Base-by-base conservation (phyloP, 164 flowering plant genomes). In the Vitis riparia region DNA sequence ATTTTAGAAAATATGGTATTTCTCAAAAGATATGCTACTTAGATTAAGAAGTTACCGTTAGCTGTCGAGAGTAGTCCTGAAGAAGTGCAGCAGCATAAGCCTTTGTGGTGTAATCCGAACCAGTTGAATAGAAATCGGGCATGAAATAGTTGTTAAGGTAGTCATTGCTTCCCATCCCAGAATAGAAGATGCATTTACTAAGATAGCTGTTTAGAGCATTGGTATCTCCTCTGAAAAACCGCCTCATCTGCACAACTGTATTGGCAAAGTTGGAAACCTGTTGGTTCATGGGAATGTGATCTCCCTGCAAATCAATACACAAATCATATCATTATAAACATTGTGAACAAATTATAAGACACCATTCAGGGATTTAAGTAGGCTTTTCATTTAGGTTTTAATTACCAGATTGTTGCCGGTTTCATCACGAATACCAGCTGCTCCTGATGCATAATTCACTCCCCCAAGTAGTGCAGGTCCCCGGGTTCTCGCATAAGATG, bases 81-180 rank as follows among this genome's bases (percentile, higher is more conserved):
- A 91, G 76, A 66, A 94, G 97, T 0, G 75, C 29, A 51, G 80
- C 77, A 16, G 98, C 93, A 58, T 77, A 94, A 55, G 88, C 78
- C 47, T 67, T 65, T 0, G 90, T 77, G 32, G 80, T 84, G 79
- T 62, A 94, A 1, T 71, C 68, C 2, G 77, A 66, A 59, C 84
- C 66, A 15, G 96, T 88, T 7, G 86, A 2, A 11, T 91, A 93
- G 73, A 76, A 85, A 29, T 58, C 53, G 0, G 90, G 78, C 98
- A 93, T 93, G 71, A 87, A 93, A 65, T 89, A 93, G 71, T 93
- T 93, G 82, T 91, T 93, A 11, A 93, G 83, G 60, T 91, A 93
- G 60, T 93, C 98, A 29, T 93, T 93, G 65, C 98, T 93, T 73
- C 97, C 97, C 84, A 93, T 74, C 19, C 97, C 98, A 12, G 83